Base-by-base conservation (phyloP, 2,329 filamentous ascomycete species). In the Aspergillus melleus region DNA sequence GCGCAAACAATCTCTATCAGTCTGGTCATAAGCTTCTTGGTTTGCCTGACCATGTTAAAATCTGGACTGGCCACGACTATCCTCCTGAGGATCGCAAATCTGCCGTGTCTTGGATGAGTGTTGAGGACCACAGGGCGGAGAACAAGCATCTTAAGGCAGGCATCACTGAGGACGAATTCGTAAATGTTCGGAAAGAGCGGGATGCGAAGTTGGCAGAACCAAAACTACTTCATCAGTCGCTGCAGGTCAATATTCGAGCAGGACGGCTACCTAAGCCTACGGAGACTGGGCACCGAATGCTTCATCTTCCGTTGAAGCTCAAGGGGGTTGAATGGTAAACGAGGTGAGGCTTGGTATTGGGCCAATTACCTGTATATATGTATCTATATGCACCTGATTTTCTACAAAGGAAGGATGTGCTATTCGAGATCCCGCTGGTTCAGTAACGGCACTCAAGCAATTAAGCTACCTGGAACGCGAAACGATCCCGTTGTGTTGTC, bases 41-140 rank as follows among this genome's bases (percentile, higher is more conserved):
- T 22, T 54, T 85, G 1, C 77, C 79, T 0, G 73, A 70, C 1
- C 66, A 83, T 29, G 75, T 78, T 49, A 81, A 78, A 52, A 76
- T 86, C 49, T 86, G 82, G 78, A 81, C 79, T 0, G 83, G 83
- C 0, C 84, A 86, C 58, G 84, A 86, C 63, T 86, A 86, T 59
- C 81, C 83, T 0, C 75, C 79, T 0, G 64, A 68, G 3, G 69
- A 61, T 0, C 74, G 80, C 4, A 58, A 59, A 0, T 68, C 62
- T 0, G 77, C 81, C 0, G 59, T 76, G 0, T 70, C 83, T 0
- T 82, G 67, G 30, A 71, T 79, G 62, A 84, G 73, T 0, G 82
- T 85, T 0, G 63, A 64, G 1, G 77, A 81, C 6, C 83, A 86
- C 30, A 75, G 67, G n/a, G 60, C 65, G 36, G 62, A 72, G 11